phyloP scores from a whole-genome alignment of 495 filamentous ascomycete species.

The Beverwykella pulmonaria region DNA sequence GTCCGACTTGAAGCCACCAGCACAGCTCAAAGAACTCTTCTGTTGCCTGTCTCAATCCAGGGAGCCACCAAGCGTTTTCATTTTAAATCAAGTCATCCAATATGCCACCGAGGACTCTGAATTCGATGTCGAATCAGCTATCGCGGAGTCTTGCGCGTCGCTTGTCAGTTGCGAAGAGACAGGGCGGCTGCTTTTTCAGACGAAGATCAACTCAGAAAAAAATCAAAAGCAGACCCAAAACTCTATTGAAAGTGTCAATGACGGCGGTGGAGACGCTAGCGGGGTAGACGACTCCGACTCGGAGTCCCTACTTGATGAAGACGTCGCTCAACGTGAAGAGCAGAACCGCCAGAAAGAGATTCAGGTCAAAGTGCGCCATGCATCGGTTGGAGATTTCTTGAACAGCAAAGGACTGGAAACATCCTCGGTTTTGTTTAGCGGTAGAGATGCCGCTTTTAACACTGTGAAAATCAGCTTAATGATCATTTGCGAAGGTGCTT shows the following conservation, averaged over 20 bases:
- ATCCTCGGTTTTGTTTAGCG: not conserved
- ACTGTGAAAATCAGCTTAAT: not conserved
- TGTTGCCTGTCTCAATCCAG: constrained; percentile 1
- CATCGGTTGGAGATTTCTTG: constrained; percentile 2
- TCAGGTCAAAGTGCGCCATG: not conserved
- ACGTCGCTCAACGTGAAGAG: not conserved
- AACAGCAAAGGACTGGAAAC: not conserved
- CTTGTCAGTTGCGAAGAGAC: not conserved
- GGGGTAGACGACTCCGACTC: not conserved
- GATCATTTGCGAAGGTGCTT: not conserved
- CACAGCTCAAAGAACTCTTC: constrained; percentile 3
- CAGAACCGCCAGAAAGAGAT: not conserved
- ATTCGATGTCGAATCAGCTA: not conserved
- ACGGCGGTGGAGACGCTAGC: not conserved
- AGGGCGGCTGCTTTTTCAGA: not conserved
- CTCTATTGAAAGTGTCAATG: not conserved
- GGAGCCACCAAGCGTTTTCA: not conserved
- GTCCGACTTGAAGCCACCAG: not conserved
- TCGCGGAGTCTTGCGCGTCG: not conserved
- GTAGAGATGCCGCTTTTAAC: not conserved
- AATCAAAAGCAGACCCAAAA: not conserved
- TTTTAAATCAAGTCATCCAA: not conserved
- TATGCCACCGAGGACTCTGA: not conserved
- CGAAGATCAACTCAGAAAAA: not conserved
- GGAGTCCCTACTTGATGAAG: not conserved